Conservation (phyloP, 2,329 filamentous ascomycete species). For the Capronia americana region DNA sequence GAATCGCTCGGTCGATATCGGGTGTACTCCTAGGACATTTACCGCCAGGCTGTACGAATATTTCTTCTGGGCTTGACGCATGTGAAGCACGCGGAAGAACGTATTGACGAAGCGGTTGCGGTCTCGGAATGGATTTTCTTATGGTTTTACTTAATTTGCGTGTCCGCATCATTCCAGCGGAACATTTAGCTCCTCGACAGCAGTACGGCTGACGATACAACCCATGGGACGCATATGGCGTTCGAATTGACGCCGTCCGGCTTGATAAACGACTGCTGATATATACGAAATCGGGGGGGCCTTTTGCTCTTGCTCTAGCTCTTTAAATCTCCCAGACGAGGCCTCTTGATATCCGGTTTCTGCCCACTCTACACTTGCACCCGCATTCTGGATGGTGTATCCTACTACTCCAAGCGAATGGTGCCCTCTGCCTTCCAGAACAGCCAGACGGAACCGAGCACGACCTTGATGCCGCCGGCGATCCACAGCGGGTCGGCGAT, state of each 20-base stretch:
- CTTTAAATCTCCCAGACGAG: no score
- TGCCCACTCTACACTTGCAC: no score
- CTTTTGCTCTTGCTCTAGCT: no score
- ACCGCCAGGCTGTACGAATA: neutral
- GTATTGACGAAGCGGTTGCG: neutral
- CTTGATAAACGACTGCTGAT: no score
- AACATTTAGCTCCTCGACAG: neutral
- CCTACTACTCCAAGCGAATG: slow-evolving; percentile 32
- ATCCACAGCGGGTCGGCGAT: slow-evolving; percentile 53
- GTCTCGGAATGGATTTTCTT: neutral
- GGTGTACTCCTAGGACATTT: neutral
- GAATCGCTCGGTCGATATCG: neutral
- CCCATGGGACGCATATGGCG: no score
- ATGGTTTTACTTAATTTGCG: no score
- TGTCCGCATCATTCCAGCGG: neutral
- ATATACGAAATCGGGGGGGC: no score
- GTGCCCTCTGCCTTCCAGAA: slow-evolving; percentile 44
- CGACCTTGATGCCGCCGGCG: slow-evolving; percentile 48
- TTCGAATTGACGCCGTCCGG: no score
- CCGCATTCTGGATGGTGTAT: no score
- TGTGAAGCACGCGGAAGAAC: neutral
- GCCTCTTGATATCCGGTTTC: no score
- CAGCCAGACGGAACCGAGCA: slow-evolving; percentile 47
- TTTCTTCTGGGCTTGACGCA: neutral
- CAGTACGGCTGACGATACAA: neutral